A percentile compares a stretch with the other conserved stretches of the same genome.
These are phyloP conservation scores for Solidago caesia DNA, from an alignment of 129 eudicot genomes.

Conservation along the genomic window DNA sequence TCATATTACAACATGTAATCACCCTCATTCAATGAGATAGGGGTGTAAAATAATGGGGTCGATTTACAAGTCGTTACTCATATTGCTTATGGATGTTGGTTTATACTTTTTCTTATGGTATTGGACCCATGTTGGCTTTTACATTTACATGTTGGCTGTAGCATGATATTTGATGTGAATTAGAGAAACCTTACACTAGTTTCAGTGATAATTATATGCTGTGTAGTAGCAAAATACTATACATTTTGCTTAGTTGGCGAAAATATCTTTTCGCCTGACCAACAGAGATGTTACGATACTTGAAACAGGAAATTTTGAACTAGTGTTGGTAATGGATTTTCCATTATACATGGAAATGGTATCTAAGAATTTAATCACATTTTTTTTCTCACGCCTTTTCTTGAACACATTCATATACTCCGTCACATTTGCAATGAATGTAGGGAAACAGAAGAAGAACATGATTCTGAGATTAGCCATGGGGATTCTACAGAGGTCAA, in stretches of 20 bases:
- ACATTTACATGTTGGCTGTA: background rate
- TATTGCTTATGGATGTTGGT: background rate
- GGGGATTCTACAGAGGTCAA: slow-evolving; percentile 10
- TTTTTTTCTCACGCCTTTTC: background rate
- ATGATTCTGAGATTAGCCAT: slow-evolving; percentile 20
- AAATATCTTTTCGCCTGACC: background rate
- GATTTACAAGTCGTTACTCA: no score
- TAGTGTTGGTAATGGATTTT: background rate
- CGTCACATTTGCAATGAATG: slow-evolving; percentile 9
- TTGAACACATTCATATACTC: background rate
- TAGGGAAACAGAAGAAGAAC: slow-evolving; percentile 23
- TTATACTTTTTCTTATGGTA: background rate
- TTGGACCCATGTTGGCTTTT: background rate
- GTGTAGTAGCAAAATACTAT: background rate
- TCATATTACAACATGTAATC: no score
- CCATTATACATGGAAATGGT: slow-evolving; percentile 11
- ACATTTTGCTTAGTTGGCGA: background rate
- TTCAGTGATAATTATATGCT: no score
- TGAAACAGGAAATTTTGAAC: background rate
- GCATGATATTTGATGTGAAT: background rate
- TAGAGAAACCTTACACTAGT: background rate
- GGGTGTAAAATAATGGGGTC: no score
- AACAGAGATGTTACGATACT: background rate
- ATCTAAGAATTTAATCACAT: background rate
- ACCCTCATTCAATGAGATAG: no score